Percentiles rank a stretch among this genome's conserved stretches.
Evolutionary conservation across 139 green algal genomes (phyloP).

Genomic region (Monoraphidium neglectum): DNA sequence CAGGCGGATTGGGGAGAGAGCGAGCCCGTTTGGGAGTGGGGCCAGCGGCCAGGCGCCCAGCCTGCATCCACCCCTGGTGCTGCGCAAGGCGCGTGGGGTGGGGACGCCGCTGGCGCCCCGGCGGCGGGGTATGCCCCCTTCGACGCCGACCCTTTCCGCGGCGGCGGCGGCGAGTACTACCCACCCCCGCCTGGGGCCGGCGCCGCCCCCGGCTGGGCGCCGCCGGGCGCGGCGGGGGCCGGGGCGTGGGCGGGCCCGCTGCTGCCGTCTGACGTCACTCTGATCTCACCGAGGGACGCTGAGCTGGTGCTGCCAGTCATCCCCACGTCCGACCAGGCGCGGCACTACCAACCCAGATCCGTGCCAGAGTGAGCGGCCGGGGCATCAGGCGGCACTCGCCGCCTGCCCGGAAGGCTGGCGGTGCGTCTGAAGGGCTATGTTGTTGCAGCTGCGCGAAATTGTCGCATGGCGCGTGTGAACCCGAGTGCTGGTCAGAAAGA

Average conservation of each 20-base stretch:
- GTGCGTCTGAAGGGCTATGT: too few species aligned
- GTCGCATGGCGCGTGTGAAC: background rate
- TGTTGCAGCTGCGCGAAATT: too few species aligned
- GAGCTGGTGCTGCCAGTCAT: slow-evolving; percentile 60
- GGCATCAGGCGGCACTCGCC: too few species aligned
- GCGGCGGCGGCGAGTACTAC: background rate
- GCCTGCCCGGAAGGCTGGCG: too few species aligned
- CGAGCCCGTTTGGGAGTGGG: background rate
- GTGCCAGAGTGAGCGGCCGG: slow-evolving; percentile 43
- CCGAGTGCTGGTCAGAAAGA: background rate
- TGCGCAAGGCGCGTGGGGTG: background rate
- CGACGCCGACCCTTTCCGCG: background rate
- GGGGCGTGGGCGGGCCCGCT: background rate
- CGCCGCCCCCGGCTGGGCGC: too few species aligned
- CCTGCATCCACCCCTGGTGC: background rate
- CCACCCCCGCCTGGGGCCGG: too few species aligned
- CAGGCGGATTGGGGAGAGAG: background rate
- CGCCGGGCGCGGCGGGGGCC: too few species aligned
- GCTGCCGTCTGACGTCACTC: slow-evolving; percentile 36
- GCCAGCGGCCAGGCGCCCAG: background rate
- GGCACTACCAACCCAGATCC: slow-evolving; percentile 52
- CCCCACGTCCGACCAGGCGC: slow-evolving; percentile 54
- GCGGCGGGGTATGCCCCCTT: background rate
- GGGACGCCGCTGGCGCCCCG: background rate
- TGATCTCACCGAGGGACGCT: slow-evolving; percentile 27